Evolutionary conservation across 2,329 filamentous ascomycete species (phyloP), one percentile per base, ranked within the genome.

Genomic region (Trichophyton rubrum): DNA sequence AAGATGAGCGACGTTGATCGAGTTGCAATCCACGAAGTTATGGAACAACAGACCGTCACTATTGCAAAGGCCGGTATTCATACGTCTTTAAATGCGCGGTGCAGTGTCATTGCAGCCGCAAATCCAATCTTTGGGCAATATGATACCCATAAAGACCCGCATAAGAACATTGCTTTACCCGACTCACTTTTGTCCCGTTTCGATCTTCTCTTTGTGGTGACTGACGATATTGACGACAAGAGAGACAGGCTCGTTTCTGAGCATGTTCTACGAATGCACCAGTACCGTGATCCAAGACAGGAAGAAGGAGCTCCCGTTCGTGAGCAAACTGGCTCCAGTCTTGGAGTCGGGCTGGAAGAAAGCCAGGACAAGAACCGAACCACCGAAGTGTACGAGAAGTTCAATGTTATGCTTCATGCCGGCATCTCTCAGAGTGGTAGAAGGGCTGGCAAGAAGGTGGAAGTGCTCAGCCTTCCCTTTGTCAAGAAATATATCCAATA

Each of bases 401-500:
- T 88, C 75, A 93, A 97, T 68, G 83, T 88, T 33, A 95, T 97
- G 89, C 82, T 99, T 47, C 93, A 99, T 70, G 88, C 90, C 8
- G 93, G 93, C 63, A 89, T 96, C 55, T 89, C 85, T 5, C 75
- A 89, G 15, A 80, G 85, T 11, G 87, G 88, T 8, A 83, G 89
- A 43, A 88, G 89, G 9, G 77, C 86, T 27, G 84, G 84, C 67
- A 88, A 88, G 73, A 87, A 87, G 65, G 84, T 88, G 3, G 90
- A 96, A 72, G 89, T 99, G 13, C 79, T 99, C 59, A 95, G 89
- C 75, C 96, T 99, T 63, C 89, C 91, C 0, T 99, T 99, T 75
- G 90, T 99, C 79, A 99, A 99, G 78, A 99, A 99, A 76, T 99
- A 96, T 74, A 95, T 99, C 53, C 93, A 99, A 71, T 99, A 99